These are phyloP conservation scores for Ogataea corticis DNA, from an alignment of 805 yeast species.

Conservation along the genomic window DNA sequence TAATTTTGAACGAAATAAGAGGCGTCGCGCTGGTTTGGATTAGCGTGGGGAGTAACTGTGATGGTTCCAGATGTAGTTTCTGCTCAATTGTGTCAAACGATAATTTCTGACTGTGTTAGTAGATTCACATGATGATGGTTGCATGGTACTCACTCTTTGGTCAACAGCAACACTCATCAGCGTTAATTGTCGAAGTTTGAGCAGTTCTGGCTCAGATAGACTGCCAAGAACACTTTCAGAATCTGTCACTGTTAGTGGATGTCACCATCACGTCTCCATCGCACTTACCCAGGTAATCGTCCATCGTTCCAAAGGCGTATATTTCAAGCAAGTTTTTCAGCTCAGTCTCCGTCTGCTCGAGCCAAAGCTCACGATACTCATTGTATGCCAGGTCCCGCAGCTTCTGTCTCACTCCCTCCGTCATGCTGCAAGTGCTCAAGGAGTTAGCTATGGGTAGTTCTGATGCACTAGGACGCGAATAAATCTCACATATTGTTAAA, in stretches of 20 bases:
- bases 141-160: conserved; percentile 1
- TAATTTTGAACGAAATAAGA: conserved; percentile 20
- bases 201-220: conserved; percentile 15
- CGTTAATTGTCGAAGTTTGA: conserved; percentile 24
- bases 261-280: neutral
- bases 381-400: conserved; percentile 21
- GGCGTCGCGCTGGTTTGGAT: conserved; percentile 13
- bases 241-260: neutral
- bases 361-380: conserved; percentile 17
- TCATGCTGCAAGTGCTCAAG: no score
- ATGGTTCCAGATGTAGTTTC: neutral
- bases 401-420: neutral
- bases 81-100: conserved; percentile 1
- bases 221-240: conserved; percentile 2
- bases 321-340: conserved; percentile 23
- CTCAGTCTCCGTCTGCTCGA: conserved; percentile 8
- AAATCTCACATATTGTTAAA: no score
- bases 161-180: conserved; percentile 16
- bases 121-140: neutral
- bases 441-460: no score
- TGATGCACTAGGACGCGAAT: no score
- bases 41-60: conserved; percentile 10
- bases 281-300: conserved; percentile 19
- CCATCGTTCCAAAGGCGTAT: conserved; percentile 29
- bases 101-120: neutral